These are phyloP conservation scores for Rhododendron ferrugineum DNA, from an alignment of 148 eudicot species.

Conservation along the genomic window DNA sequence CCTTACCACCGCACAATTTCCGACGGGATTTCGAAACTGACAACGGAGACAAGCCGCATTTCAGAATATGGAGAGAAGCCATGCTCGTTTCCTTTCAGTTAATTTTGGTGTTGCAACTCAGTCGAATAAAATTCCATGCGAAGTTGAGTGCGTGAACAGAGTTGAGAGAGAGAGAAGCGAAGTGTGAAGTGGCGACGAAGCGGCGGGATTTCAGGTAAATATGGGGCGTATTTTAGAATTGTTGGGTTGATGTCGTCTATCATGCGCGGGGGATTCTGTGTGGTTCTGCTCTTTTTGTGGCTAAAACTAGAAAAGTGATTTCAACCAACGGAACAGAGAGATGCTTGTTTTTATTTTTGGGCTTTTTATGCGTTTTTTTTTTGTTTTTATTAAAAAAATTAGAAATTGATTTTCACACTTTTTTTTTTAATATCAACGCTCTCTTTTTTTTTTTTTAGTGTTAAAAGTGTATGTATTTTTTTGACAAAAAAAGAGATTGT, in stretches of 20 bases:
- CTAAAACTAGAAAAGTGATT: not conserved
- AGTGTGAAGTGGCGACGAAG: not conserved
- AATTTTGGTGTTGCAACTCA: not conserved
- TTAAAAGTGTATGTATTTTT: no score
- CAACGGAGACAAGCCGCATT: constrained; percentile 32
- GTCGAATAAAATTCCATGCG: not conserved
- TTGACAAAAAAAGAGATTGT: no score
- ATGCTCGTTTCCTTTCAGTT: constrained; percentile 15
- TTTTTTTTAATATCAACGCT: no score
- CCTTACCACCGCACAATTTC: constrained; percentile 14
- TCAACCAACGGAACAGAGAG: no score
- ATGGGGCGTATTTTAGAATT: constrained; percentile 23
- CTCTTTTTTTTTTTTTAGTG: no score
- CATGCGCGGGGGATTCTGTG: constrained; percentile 14
- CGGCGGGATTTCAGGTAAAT: constrained; percentile 9
- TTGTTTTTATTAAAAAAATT: no score
- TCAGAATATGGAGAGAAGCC: constrained; percentile 51
- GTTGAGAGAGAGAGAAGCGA: not conserved
- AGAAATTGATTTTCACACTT: no score
- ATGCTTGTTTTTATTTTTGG: no score
- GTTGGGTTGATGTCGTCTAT: not conserved
- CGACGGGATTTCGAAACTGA: constrained; percentile 12
- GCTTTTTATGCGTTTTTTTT: no score
- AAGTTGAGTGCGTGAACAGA: not conserved
- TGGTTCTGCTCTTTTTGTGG: not conserved